Evolutionary conservation across 2,329 filamentous ascomycete genomes (phyloP).

Genomic region (Scedosporium boydii): DNA sequence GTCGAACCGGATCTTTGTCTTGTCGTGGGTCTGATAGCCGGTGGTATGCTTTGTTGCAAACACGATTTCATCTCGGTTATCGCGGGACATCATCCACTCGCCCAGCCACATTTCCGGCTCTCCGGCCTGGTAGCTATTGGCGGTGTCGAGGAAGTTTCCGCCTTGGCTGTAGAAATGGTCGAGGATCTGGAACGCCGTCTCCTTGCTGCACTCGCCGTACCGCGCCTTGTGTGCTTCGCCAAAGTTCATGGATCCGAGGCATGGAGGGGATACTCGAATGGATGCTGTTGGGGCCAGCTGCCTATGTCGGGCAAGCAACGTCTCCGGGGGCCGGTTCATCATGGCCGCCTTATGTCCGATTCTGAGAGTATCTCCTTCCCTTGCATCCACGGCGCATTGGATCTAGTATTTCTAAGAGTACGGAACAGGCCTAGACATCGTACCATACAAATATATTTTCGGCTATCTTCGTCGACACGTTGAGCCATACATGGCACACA

Average conservation of each 20-base stretch:
- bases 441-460: too few relatives aligned
- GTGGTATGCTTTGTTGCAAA: slow-evolving; percentile 38
- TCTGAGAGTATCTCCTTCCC: too few relatives aligned
- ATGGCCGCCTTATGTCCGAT: background rate
- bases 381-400: background rate
- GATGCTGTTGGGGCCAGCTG: slow-evolving; percentile 13
- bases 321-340: slow-evolving; percentile 8
- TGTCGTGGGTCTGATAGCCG: slow-evolving; percentile 23
- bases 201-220: slow-evolving; percentile 25
- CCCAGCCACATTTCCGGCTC: slow-evolving; percentile 41
- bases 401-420: background rate
- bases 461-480: too few relatives aligned
- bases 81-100: slow-evolving; percentile 35
- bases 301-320: slow-evolving; percentile 14
- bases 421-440: too few relatives aligned
- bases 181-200: slow-evolving; percentile 42
- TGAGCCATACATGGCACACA: too few relatives aligned
- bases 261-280: slow-evolving; percentile 15
- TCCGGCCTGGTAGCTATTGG: slow-evolving; percentile 38
- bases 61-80: slow-evolving; percentile 36
- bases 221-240: slow-evolving; percentile 13
- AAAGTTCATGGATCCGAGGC: slow-evolving; percentile 16
- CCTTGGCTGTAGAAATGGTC: slow-evolving; percentile 43
- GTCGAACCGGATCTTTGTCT: slow-evolving; percentile 19
- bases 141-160: slow-evolving; percentile 55